A percentile compares a stretch with the other conserved stretches of the same genome.
phyloP scores from a whole-genome alignment of 495 filamentous ascomycete species.

The Venustampulla echinocandica region DNA sequence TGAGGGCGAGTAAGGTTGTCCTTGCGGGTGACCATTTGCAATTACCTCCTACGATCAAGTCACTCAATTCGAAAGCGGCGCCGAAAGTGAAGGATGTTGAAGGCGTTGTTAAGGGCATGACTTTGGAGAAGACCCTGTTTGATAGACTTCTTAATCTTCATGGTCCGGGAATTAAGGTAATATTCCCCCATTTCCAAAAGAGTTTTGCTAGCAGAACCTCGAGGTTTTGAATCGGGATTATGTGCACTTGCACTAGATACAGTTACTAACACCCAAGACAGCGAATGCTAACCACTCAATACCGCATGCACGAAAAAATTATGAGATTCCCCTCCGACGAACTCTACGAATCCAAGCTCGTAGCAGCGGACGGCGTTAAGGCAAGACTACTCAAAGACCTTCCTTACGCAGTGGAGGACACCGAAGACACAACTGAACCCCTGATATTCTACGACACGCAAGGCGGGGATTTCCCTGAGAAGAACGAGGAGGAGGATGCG shows the following conservation, averaged over 20 bases:
- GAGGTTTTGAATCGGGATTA: background rate
- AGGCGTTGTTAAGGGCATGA: constrained; percentile 35
- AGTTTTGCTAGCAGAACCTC: background rate
- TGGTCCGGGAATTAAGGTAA: constrained; percentile 70
- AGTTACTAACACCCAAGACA: background rate
- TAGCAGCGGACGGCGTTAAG: constrained; percentile 72
- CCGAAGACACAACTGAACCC: constrained; percentile 81
- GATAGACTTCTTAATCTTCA: constrained; percentile 78
- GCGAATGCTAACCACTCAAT: constrained; percentile 88
- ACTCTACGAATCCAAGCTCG: constrained; percentile 72
- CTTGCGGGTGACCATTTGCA: constrained; percentile 93
- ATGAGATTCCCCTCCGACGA: constrained; percentile 89
- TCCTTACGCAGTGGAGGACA: constrained; percentile 68
- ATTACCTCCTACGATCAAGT: constrained; percentile 91
- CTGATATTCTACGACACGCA: constrained; percentile 95
- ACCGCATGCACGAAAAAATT: constrained; percentile 93
- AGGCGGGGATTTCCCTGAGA: constrained; percentile 78
- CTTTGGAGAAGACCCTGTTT: constrained; percentile 82
- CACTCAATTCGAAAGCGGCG: constrained; percentile 46
- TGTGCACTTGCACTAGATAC: background rate
- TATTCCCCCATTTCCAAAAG: background rate
- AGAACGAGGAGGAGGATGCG: constrained; percentile 35
- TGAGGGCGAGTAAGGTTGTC: constrained; percentile 73
- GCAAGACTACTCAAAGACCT: constrained; percentile 65
- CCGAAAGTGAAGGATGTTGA: constrained; percentile 23